Conservation (phyloP, 2,329 filamentous ascomycete species). For the Ophiostoma himal-ulmi region DNA sequence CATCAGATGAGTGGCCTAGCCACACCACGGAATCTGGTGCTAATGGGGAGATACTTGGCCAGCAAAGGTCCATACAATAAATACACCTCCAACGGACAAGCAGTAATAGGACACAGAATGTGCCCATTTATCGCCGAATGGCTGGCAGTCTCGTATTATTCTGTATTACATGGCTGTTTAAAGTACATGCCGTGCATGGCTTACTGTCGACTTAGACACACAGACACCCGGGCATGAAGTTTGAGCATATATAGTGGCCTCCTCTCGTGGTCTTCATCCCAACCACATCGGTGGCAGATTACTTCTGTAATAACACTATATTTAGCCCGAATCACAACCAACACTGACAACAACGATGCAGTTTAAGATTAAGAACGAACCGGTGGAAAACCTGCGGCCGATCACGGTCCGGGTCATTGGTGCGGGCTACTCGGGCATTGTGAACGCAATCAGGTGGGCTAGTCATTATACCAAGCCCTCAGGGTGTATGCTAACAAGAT, state of each 20-base stretch:
- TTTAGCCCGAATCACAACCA: not conserved
- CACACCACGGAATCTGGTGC: not conserved
- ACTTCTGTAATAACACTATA: not conserved
- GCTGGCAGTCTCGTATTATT: not conserved
- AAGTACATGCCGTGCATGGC: not conserved
- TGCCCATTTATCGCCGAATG: not conserved
- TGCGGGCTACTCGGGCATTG: slow-evolving; percentile 34
- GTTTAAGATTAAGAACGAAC: slow-evolving; percentile 29
- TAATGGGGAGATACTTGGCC: not conserved
- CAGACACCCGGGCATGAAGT: not conserved
- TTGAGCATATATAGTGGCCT: not conserved
- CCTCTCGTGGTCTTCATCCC: not conserved
- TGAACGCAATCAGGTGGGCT: slow-evolving; percentile 31
- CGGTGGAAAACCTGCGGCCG: slow-evolving; percentile 33
- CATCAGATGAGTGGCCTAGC: not conserved
- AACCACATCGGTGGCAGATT: not conserved
- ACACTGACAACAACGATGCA: not conserved
- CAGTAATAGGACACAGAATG: not conserved
- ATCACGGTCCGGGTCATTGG: slow-evolving; percentile 34
- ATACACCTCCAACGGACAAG: not conserved
- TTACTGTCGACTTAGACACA: not conserved
- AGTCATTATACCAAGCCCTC: slow-evolving; percentile 17
- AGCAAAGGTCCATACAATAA: not conserved
- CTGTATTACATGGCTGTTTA: not conserved
- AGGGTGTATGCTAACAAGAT: slow-evolving; percentile 21